A percentile compares a stretch with the other conserved stretches of the same genome.
Conservation (phyloP, 1,284 basidiomycete genomes). For the Boletellus deceptivus region DNA sequence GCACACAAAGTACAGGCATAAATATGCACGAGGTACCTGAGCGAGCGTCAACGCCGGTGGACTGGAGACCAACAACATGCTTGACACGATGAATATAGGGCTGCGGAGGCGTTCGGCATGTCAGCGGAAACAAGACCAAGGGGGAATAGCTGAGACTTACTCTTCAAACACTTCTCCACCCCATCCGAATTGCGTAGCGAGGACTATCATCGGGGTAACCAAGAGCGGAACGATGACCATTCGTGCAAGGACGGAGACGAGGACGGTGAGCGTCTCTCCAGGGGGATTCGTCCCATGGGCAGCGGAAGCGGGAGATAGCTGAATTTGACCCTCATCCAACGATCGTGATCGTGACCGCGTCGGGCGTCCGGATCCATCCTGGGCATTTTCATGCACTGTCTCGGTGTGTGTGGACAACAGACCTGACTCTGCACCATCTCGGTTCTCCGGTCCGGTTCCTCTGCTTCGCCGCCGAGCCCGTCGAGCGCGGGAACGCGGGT, state of each 20-base stretch:
- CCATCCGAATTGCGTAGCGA: slow-evolving; percentile 49
- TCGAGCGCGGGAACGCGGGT: background rate
- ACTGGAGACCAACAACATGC: slow-evolving; percentile 71
- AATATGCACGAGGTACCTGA: slow-evolving; percentile 44
- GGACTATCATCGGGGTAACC: slow-evolving; percentile 69
- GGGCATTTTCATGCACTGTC: background rate
- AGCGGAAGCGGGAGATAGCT: background rate
- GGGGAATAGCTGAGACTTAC: slow-evolving; percentile 44
- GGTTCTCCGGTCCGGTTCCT: background rate
- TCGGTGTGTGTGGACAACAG: slow-evolving; percentile 6
- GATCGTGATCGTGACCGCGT: background rate
- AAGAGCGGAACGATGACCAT: slow-evolving; percentile 87
- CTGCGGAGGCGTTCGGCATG: slow-evolving; percentile 37
- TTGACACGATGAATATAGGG: slow-evolving; percentile 82
- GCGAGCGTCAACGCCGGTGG: slow-evolving; percentile 83
- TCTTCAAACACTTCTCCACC: slow-evolving; percentile 58
- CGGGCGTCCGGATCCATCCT: background rate
- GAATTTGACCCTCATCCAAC: background rate
- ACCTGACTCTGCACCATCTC: slow-evolving; percentile 14
- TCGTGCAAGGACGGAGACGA: slow-evolving; percentile 73
- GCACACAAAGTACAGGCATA: background rate
- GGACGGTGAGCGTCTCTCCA: slow-evolving; percentile 80
- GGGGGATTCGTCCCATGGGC: slow-evolving; percentile 24
- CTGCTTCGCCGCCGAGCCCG: background rate
- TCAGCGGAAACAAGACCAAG: slow-evolving; percentile 3